Percentiles rank a stretch among this genome's conserved stretches.
Conservation (phyloP, 73 alveolate genomes). For the Paramecium sexaurelia region DNA sequence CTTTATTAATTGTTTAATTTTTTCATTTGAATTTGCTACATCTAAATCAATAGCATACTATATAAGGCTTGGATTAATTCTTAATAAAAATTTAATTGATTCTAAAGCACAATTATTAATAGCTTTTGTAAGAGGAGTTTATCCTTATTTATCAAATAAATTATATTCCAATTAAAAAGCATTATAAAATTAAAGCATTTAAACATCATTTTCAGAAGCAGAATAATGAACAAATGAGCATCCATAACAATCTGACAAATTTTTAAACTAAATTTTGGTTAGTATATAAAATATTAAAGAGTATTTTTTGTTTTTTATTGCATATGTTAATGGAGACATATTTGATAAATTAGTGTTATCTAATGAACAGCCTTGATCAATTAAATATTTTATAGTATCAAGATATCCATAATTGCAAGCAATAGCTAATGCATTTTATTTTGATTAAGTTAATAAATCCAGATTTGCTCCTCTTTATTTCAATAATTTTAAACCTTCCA, state of each 20-base stretch:
- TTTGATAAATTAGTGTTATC: not conserved
- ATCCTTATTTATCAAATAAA: constrained; percentile 29
- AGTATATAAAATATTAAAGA: not conserved
- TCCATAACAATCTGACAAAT: not conserved
- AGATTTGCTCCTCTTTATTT: not conserved
- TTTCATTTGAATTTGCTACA: not conserved
- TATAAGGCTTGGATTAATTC: not conserved
- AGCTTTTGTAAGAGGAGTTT: constrained; percentile 32
- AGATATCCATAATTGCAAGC: constrained; percentile 21
- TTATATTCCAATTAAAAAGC: not conserved
- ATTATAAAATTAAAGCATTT: not conserved
- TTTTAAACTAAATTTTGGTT: not conserved
- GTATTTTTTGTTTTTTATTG: not conserved
- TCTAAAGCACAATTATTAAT: not conserved
- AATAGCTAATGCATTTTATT: not conserved
- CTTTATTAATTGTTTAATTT: not conserved
- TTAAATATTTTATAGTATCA: not conserved
- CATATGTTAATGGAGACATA: not conserved
- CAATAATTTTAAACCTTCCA: constrained; percentile 33
- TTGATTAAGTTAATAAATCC: not conserved
- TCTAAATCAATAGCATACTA: not conserved
- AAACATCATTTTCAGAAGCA: not conserved
- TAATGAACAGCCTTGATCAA: constrained; percentile 30
- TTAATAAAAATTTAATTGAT: not conserved
- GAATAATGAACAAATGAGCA: constrained; percentile 7